Evolutionary conservation across 2,329 filamentous ascomycete species (phyloP).

Genomic region (Tolypocladium tundrense): DNA sequence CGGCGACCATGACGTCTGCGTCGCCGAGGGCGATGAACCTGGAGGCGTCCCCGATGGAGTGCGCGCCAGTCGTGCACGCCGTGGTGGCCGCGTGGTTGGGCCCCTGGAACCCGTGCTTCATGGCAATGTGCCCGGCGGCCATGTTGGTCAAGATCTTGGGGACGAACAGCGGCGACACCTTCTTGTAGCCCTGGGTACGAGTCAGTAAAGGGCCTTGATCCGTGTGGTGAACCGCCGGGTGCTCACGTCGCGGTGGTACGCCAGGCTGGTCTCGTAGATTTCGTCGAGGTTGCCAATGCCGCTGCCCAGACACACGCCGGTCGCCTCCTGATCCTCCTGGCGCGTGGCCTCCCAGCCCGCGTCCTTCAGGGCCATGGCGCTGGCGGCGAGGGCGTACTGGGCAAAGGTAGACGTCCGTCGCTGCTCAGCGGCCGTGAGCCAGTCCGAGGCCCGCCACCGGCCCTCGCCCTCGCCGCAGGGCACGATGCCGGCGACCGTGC

Average conservation of each 20-base stretch:
- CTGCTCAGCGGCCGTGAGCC: constrained; percentile 42
- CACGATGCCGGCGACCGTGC: constrained; percentile 75
- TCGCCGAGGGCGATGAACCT: constrained; percentile 86
- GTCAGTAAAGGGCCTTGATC: not conserved
- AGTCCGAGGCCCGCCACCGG: constrained; percentile 43
- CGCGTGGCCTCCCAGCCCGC: constrained; percentile 60
- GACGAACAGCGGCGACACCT: constrained; percentile 88
- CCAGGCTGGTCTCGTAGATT: constrained; percentile 72
- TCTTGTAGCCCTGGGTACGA: constrained; percentile 65
- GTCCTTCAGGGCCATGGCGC: constrained; percentile 77
- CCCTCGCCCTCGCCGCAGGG: constrained; percentile 37
- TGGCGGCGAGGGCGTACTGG: constrained; percentile 81
- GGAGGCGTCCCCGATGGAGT: constrained; percentile 90
- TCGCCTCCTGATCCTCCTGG: constrained; percentile 58
- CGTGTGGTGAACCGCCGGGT: too few relatives aligned
- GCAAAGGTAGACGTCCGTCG: constrained; percentile 85
- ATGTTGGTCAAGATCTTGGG: constrained; percentile 90
- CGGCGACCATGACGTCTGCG: constrained; percentile 92
- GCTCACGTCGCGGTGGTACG: constrained; percentile 61
- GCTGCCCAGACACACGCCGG: constrained; percentile 87
- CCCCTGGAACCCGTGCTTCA: constrained; percentile 80
- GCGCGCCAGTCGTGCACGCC: constrained; percentile 90
- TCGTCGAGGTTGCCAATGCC: constrained; percentile 93
- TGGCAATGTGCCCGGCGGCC: constrained; percentile 87
- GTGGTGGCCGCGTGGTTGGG: constrained; percentile 91